These are phyloP conservation scores for Coprinopsis cinerea DNA, from an alignment of 768 basidiomycete species.

Conservation along the genomic window DNA sequence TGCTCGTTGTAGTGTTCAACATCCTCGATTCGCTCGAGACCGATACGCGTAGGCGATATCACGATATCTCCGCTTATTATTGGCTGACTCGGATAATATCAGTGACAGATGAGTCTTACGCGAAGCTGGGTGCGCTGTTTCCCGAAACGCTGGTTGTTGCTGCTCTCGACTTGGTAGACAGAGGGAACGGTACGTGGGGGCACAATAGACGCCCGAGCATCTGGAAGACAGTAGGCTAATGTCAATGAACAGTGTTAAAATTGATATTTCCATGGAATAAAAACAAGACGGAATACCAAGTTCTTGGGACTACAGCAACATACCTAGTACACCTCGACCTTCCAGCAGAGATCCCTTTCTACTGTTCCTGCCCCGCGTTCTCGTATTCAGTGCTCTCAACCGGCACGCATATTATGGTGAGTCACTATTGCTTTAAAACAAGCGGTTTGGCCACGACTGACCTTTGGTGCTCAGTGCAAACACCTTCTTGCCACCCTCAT, in stretches of 20 bases:
- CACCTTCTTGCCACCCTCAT: constrained; percentile 66
- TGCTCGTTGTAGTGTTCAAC: neutral
- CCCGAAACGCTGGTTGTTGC: constrained; percentile 60
- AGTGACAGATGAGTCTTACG: constrained; percentile 8
- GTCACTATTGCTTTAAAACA: neutral
- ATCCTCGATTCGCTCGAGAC: constrained; percentile 3
- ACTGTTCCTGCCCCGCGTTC: constrained; percentile 76
- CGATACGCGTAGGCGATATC: constrained; percentile 1
- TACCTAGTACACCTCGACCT: constrained; percentile 53
- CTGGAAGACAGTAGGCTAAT: too few species aligned
- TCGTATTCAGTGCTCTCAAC: constrained; percentile 54
- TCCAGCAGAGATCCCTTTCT: constrained; percentile 38
- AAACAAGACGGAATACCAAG: constrained; percentile 51
- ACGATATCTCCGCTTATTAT: neutral
- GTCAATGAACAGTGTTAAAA: constrained; percentile 63
- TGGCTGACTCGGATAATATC: neutral
- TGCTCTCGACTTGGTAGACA: constrained; percentile 74
- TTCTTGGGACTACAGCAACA: constrained; percentile 58
- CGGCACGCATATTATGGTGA: constrained; percentile 62
- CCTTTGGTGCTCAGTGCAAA: constrained; percentile 53
- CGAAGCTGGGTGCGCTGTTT: constrained; percentile 31
- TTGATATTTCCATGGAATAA: constrained; percentile 53
- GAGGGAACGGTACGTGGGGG: constrained; percentile 49
- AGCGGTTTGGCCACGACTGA: neutral
- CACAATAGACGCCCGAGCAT: too few species aligned